Conservation (phyloP, 2,329 filamentous ascomycete species). For the Cladosporium velox region DNA sequence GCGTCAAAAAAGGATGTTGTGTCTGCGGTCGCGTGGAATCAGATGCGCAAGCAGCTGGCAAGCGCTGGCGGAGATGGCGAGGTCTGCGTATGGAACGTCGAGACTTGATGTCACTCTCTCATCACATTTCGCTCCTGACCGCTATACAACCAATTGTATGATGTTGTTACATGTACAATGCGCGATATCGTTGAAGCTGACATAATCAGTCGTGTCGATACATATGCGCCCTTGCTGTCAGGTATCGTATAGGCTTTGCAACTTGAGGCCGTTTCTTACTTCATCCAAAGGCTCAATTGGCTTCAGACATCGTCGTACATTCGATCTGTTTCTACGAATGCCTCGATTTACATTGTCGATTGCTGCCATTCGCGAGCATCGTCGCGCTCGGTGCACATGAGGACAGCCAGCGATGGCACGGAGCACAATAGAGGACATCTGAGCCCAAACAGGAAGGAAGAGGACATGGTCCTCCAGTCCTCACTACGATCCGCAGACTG, state of each 20-base stretch:
- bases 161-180: not conserved
- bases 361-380: not conserved
- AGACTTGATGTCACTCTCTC: conserved; percentile 1
- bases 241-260: not conserved
- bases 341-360: not conserved
- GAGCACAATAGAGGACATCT: conserved; percentile 1
- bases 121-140: not conserved
- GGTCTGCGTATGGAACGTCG: conserved; percentile 39
- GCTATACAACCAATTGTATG: not conserved
- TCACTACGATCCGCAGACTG: not conserved
- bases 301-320: not conserved
- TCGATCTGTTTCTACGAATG: not conserved
- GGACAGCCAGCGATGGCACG: not conserved
- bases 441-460: not conserved
- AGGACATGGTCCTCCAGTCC: conserved; percentile 2
- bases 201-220: not conserved
- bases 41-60: conserved; percentile 48
- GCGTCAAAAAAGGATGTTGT: conserved; percentile 52
- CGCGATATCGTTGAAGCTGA: not conserved
- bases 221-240: not conserved
- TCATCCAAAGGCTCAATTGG: not conserved
- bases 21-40: conserved; percentile 51
- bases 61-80: conserved; percentile 53
- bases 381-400: not conserved
- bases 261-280: not conserved